Evolutionary conservation across 495 filamentous ascomycete genomes (phyloP).

Genomic region (Podospora pseudoanserina): DNA sequence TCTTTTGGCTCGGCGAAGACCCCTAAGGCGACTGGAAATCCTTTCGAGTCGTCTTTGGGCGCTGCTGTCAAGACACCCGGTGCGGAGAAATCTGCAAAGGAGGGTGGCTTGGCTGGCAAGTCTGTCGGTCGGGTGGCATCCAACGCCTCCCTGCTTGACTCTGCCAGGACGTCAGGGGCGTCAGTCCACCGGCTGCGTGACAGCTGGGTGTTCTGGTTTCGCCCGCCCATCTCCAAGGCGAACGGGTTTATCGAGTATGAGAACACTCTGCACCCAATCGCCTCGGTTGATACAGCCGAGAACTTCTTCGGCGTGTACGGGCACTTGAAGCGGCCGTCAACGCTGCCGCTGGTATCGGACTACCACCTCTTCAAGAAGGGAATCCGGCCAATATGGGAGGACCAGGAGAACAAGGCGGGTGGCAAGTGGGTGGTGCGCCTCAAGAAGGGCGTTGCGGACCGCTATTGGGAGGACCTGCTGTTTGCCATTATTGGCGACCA

Average conservation of each 20-base stretch:
- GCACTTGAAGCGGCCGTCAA: slow-evolving; percentile 85
- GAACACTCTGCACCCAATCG: slow-evolving; percentile 87
- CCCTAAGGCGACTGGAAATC: slow-evolving; percentile 80
- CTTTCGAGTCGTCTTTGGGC: slow-evolving; percentile 67
- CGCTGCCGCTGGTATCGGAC: slow-evolving; percentile 87
- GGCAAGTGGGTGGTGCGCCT: slow-evolving; percentile 96
- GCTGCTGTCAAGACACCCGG: slow-evolving; percentile 62
- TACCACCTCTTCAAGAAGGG: slow-evolving; percentile 98
- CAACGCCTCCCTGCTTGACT: slow-evolving; percentile 42
- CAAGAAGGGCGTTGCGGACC: slow-evolving; percentile 93
- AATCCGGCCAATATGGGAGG: slow-evolving; percentile 96
- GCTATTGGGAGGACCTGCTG: slow-evolving; percentile 96
- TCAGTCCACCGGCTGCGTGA: slow-evolving; percentile 65
- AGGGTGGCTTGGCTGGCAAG: slow-evolving; percentile 46
- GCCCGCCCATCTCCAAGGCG: slow-evolving; percentile 84
- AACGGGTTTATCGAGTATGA: slow-evolving; percentile 93
- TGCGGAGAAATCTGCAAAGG: slow-evolving; percentile 53
- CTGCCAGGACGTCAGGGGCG: slow-evolving; percentile 26
- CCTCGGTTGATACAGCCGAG: slow-evolving; percentile 75
- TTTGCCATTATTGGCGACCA: slow-evolving; percentile 91
- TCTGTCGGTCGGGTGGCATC: slow-evolving; percentile 38
- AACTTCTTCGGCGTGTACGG: slow-evolving; percentile 91
- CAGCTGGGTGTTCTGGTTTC: slow-evolving; percentile 95
- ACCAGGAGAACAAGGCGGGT: slow-evolving; percentile 91
- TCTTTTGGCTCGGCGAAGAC: slow-evolving; percentile 87